These are phyloP conservation scores for Trametes maxima DNA, from an alignment of 768 basidiomycete species.

Conservation along the genomic window DNA sequence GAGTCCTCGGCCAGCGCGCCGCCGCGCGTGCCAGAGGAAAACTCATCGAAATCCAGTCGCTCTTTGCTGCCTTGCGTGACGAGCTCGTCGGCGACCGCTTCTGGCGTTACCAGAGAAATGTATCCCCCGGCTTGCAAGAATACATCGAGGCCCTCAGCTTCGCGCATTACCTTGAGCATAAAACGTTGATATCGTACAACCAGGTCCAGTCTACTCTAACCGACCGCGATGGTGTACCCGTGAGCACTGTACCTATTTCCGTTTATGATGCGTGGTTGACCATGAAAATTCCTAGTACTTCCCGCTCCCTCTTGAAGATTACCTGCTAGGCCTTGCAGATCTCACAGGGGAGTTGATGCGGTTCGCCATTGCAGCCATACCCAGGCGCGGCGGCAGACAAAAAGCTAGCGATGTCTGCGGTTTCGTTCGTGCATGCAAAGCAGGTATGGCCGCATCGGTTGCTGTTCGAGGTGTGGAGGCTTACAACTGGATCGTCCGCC, in stretches of 20 bases:
- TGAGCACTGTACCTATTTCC: conserved; percentile 38
- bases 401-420: conserved; percentile 65
- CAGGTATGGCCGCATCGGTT: conserved; percentile 43
- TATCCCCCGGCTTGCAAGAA: conserved; percentile 88
- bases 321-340: conserved; percentile 90
- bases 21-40: conserved; percentile 57
- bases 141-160: conserved; percentile 95
- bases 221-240: conserved; percentile 62
- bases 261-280: not conserved
- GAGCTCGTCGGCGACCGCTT: conserved; percentile 71
- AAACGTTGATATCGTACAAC: conserved; percentile 63
- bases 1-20: conserved; percentile 46
- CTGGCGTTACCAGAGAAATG: conserved; percentile 75
- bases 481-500: too few species aligned
- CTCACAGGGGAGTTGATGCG: conserved; percentile 98
- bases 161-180: conserved; percentile 77
- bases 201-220: conserved; percentile 68
- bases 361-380: conserved; percentile 83
- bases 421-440: conserved; percentile 75
- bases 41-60: conserved; percentile 61
- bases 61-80: conserved; percentile 62
- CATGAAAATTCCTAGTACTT: conserved; percentile 60
- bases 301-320: conserved; percentile 77
- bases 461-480: not conserved
- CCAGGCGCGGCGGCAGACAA: conserved; percentile 62